These are phyloP conservation scores for Cladobotryum mycophilum DNA, from an alignment of 2,329 filamentous ascomycete genomes.

Conservation along the genomic window DNA sequence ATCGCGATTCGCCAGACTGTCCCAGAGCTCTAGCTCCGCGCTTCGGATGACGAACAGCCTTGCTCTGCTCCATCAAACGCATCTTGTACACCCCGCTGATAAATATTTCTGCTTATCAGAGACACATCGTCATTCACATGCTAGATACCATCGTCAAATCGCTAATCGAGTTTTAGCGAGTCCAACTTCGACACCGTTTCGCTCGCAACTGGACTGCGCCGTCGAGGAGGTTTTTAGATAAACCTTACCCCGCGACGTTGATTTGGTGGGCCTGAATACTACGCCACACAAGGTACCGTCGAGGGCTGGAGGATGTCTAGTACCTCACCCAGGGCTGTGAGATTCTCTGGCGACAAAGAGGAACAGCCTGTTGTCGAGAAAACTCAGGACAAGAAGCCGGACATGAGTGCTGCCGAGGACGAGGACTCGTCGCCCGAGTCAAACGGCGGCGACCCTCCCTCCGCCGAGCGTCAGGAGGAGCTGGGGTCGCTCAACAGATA, in stretches of 20 bases:
- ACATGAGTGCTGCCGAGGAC: conserved; percentile 18
- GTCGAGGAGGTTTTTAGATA: too few relatives aligned
- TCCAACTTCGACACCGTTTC: too few relatives aligned
- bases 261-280: too few relatives aligned
- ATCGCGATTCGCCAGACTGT: conserved; percentile 4
- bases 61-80: neutral
- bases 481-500: conserved; percentile 40
- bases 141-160: neutral
- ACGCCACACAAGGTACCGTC: neutral
- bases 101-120: too few relatives aligned
- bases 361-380: conserved; percentile 38
- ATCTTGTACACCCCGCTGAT: too few relatives aligned
- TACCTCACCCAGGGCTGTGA: conserved; percentile 48
- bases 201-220: too few relatives aligned
- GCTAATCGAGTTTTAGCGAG: neutral
- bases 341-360: conserved; percentile 47
- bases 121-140: too few relatives aligned
- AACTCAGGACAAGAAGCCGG: conserved; percentile 32
- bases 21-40: conserved; percentile 7
- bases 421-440: conserved; percentile 23
- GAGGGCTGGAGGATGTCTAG: conserved; percentile 33
- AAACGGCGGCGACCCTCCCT: conserved; percentile 38
- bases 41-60: conserved; percentile 7
- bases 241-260: too few relatives aligned
- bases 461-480: conserved; percentile 44